Conservation (phyloP, 106 monocot species). For the Vanilla planifolia region DNA sequence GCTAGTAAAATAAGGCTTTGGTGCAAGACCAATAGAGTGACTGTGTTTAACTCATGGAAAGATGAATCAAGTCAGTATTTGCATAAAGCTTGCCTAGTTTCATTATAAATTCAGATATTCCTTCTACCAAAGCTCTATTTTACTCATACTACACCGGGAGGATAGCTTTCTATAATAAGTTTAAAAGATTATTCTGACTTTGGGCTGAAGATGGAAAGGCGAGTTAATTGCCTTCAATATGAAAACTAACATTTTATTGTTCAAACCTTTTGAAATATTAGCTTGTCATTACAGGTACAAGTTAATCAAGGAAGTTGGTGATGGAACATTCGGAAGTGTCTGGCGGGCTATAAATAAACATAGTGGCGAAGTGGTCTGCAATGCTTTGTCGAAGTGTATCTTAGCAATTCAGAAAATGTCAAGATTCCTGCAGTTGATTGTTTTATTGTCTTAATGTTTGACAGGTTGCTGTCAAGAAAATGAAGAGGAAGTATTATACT, state of each 20-base stretch:
- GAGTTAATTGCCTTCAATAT: conserved; percentile 11
- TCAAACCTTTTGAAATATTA: neutral
- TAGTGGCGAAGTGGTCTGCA: conserved; percentile 61
- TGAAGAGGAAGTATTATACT: conserved; percentile 94
- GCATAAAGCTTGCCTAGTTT: neutral
- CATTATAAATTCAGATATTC: neutral
- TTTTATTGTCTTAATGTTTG: conserved; percentile 1
- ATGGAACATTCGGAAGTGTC: conserved; percentile 78
- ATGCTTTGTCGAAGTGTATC: neutral
- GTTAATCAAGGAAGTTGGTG: conserved; percentile 79
- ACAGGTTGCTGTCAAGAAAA: conserved; percentile 98
- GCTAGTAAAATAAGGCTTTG: neutral
- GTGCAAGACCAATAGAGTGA: neutral
- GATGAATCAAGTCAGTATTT: conserved; percentile 2
- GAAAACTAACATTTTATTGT: neutral
- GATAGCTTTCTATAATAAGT: conserved; percentile 6
- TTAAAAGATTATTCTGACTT: too few species aligned
- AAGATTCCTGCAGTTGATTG: neutral
- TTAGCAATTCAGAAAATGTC: neutral
- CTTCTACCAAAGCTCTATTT: too few species aligned
- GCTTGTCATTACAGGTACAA: conserved; percentile 44
- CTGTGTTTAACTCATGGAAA: neutral
- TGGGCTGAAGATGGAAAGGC: conserved; percentile 37
- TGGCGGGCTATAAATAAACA: conserved; percentile 69
- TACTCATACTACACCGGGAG: neutral